Evolutionary conservation across 2,329 filamentous ascomycete genomes (phyloP).

Genomic region (Geosmithia flava): DNA sequence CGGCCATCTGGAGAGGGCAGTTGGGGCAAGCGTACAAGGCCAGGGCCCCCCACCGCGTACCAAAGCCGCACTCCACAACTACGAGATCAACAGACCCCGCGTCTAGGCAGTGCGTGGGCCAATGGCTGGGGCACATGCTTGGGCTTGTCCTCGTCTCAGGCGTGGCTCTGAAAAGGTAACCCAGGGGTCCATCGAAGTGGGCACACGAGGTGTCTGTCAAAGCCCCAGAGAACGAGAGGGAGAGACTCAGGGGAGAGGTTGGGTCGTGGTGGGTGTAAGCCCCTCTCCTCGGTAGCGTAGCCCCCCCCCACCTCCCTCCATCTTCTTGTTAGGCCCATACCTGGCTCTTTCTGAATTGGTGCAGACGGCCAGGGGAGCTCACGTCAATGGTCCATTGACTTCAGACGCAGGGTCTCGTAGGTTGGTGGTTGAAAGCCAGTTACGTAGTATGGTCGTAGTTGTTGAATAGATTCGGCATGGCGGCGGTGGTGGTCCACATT

Average conservation of each 20-base stretch:
- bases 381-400: background rate
- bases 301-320: background rate
- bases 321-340: background rate
- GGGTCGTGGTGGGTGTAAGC: background rate
- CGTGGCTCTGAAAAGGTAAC: background rate
- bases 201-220: too few species aligned
- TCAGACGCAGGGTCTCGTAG: slow-evolving; percentile 2
- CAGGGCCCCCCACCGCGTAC: background rate
- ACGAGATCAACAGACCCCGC: background rate
- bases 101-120: slow-evolving; percentile 13
- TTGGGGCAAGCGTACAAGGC: background rate
- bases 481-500: background rate
- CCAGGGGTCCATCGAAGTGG: background rate
- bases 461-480: background rate
- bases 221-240: background rate
- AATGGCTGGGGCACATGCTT: slow-evolving; percentile 29
- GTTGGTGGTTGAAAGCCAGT: background rate
- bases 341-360: background rate
- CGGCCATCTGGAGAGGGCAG: background rate
- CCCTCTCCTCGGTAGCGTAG: too few species aligned
- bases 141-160: slow-evolving; percentile 12
- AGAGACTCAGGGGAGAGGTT: background rate
- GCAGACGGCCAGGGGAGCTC: background rate
- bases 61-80: background rate
- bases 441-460: background rate